Evolutionary conservation across 345 rosid species (phyloP), one percentile per base, ranked within the genome.

Genomic region (Eucalyptus viminalis): DNA sequence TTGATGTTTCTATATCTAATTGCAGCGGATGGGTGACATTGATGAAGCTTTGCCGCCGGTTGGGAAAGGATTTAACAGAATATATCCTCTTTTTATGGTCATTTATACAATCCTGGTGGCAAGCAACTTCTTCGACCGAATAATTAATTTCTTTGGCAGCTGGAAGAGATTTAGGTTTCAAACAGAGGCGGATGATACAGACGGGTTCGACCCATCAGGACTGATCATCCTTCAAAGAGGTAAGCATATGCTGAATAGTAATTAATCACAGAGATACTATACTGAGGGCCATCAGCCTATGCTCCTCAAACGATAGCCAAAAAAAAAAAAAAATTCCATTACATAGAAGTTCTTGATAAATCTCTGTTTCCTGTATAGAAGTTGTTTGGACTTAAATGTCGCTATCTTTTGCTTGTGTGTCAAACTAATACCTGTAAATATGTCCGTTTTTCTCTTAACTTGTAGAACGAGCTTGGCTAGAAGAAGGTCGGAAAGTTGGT

Each of bases 71-170:
- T 97, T 98, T 92, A 98, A 98, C 92, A 95, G 93, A 91, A 97
- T 98, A 54, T 98, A 97, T 93, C 99, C 99, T 31, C 99, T 98
- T 89, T 93, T 98, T 83, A 98, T 98, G 99, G 99, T 98, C 92
- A 90, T 96, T 69, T 98, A 96, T 94, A 97, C 99, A 58, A 87
- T 97, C 80, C 90, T 98, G 93, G 97, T 98, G 88, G 98, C 97
- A 60, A 94, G 99, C 96, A 97, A 96, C 91, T 98, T 98, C 92
- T 98, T 97, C 90, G 95, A 96, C 89, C 98, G 97, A 53, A 92
- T 98, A 86, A 95, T 97, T 89, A 95, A 91, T 91, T 98, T 96
- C 95, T 95, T 98, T 86, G 99, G 99, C 89, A 96, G 94, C 93
- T 98, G 99, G 99, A 98, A 96, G 94, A 92, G 96, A 92, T 95